phyloP scores from a whole-genome alignment of 768 basidiomycete species.

The Tylopilus plumbeoviolaceoides region DNA sequence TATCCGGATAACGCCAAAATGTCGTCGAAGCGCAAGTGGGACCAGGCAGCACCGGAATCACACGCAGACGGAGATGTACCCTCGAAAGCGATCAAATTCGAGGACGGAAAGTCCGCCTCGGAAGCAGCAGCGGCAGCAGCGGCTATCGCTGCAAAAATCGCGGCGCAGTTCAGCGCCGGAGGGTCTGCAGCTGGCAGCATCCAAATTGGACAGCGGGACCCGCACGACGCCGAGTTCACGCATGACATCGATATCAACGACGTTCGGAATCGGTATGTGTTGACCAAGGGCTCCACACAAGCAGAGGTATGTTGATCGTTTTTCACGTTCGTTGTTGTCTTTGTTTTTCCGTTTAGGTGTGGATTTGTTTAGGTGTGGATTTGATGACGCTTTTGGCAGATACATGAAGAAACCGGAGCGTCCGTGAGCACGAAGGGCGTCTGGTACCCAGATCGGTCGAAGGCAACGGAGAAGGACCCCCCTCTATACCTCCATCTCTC shows the following conservation, averaged over 20 bases:
- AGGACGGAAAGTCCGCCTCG: slow-evolving; percentile 49
- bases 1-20: slow-evolving; percentile 19
- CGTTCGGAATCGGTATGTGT: slow-evolving; percentile 86
- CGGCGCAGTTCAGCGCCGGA: slow-evolving; percentile 69
- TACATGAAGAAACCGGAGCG: slow-evolving; percentile 88
- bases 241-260: slow-evolving; percentile 98
- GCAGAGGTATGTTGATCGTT: slow-evolving; percentile 58
- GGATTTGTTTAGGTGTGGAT: neutral
- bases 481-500: slow-evolving; percentile 93
- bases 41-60: slow-evolving; percentile 52
- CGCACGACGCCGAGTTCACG: slow-evolving; percentile 75
- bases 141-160: slow-evolving; percentile 93
- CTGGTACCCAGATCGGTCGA: slow-evolving; percentile 93
- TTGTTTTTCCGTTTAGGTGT: neutral
- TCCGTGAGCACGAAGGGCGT: slow-evolving; percentile 90
- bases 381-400: slow-evolving; percentile 45
- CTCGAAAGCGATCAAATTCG: slow-evolving; percentile 41
- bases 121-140: slow-evolving; percentile 71
- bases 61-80: slow-evolving; percentile 40
- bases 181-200: slow-evolving; percentile 37
- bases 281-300: slow-evolving; percentile 93
- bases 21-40: slow-evolving; percentile 83
- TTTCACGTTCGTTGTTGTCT: neutral
- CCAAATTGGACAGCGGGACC: slow-evolving; percentile 51
- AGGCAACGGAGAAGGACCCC: slow-evolving; percentile 89